Percentiles rank a stretch among this genome's conserved stretches.
Conservation (phyloP, 768 basidiomycete genomes). For the Hygrocybe coccinea region DNA sequence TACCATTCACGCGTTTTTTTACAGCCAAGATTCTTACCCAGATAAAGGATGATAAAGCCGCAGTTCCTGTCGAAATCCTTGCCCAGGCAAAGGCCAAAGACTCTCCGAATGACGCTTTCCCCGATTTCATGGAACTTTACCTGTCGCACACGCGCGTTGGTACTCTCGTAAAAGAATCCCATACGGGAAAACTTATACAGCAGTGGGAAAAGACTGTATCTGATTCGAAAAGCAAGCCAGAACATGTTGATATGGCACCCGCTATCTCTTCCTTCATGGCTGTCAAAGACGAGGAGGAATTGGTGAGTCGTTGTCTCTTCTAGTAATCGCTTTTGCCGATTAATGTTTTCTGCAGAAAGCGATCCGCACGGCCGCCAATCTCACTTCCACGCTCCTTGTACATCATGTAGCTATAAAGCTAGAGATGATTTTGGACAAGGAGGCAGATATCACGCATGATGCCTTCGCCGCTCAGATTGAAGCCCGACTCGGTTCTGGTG, state of each 20-base stretch:
- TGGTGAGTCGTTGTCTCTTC: conserved; percentile 49
- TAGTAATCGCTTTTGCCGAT: not conserved
- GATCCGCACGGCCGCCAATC: conserved; percentile 63
- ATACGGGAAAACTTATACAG: conserved; percentile 76
- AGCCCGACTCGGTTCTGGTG: conserved; percentile 78
- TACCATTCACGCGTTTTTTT: conserved; percentile 2
- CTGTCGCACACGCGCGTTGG: conserved; percentile 64
- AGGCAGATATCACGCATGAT: conserved; percentile 87
- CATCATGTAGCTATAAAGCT: conserved; percentile 85
- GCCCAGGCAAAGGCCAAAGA: conserved; percentile 80
- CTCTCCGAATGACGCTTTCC: conserved; percentile 64
- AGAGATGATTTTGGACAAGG: conserved; percentile 86
- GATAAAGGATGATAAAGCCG: conserved; percentile 52
- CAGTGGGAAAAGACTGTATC: conserved; percentile 77
- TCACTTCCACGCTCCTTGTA: conserved; percentile 81
- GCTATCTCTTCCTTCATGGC: conserved; percentile 77
- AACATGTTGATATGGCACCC: conserved; percentile 71
- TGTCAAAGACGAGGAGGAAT: conserved; percentile 86
- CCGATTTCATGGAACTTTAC: conserved; percentile 61
- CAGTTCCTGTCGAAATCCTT: conserved; percentile 69
- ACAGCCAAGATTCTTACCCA: conserved; percentile 84
- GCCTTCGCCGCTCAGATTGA: conserved; percentile 83
- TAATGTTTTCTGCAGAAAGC: conserved; percentile 54
- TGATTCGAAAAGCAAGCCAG: conserved; percentile 55
- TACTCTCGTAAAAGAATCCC: conserved; percentile 74